Evolutionary conservation across 306 rosid genomes (phyloP).

Genomic region (Neltuma alba): DNA sequence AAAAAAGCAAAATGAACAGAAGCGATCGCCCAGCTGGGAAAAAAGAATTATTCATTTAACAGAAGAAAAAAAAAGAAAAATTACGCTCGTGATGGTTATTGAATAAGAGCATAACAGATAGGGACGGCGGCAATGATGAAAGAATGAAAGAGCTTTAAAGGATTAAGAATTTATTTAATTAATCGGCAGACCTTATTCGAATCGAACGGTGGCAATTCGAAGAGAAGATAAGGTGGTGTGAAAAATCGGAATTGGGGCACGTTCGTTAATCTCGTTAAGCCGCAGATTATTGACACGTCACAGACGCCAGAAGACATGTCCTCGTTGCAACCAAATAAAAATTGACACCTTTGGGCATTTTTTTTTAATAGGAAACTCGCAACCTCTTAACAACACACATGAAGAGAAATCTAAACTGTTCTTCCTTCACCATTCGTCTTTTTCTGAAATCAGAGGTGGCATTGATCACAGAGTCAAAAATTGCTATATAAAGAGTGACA

Average conservation of each 20-base stretch:
- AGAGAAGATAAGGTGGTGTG: not conserved
- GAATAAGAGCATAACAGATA: not conserved
- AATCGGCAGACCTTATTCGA: not conserved
- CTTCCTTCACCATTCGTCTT: too few relatives aligned
- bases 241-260: not conserved
- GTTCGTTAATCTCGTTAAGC: conserved; percentile 25
- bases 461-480: too few relatives aligned
- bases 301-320: not conserved
- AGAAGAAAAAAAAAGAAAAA: not conserved
- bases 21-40: not conserved
- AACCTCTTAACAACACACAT: too few relatives aligned
- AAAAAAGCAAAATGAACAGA: not conserved
- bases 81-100: not conserved
- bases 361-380: too few relatives aligned
- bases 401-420: too few relatives aligned
- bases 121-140: not conserved
- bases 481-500: too few relatives aligned
- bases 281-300: not conserved
- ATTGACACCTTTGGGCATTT: not conserved
- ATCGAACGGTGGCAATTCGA: not conserved
- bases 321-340: not conserved
- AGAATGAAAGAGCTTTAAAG: not conserved
- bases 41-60: not conserved
- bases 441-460: too few relatives aligned
- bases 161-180: not conserved